A percentile compares a stretch with the other conserved stretches of the same genome.
Conservation (phyloP, 2,329 filamentous ascomycete genomes). For the Tolypocladium capitatum region DNA sequence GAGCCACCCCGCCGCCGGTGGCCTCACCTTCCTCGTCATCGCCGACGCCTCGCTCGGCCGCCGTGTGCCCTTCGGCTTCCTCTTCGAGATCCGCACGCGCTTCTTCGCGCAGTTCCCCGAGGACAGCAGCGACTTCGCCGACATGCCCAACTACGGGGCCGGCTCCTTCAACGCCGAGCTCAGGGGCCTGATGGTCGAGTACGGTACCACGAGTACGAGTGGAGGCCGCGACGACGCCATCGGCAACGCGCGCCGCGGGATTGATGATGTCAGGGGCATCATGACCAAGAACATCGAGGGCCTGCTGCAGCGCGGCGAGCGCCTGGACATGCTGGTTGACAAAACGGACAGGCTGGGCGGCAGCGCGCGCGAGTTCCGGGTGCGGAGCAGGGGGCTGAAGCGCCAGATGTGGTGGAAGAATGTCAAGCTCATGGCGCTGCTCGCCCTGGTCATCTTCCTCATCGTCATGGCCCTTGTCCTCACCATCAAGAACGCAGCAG, state of each 20-base stretch:
- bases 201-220: conserved; percentile 64
- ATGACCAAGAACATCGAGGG: conserved; percentile 95
- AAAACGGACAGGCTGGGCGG: conserved; percentile 90
- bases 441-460: conserved; percentile 53
- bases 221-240: conserved; percentile 70
- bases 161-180: conserved; percentile 75
- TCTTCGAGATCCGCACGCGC: conserved; percentile 78
- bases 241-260: conserved; percentile 71
- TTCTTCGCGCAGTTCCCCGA: conserved; percentile 62
- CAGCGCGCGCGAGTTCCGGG: conserved; percentile 78
- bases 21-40: conserved; percentile 84
- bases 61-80: conserved; percentile 83
- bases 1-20: conserved; percentile 50
- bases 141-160: conserved; percentile 79
- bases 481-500: conserved; percentile 30
- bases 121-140: conserved; percentile 53
- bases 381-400: conserved; percentile 74
- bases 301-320: conserved; percentile 77
- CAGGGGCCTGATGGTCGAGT: conserved; percentile 66
- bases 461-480: conserved; percentile 44
- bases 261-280: conserved; percentile 82
- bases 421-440: conserved; percentile 77
- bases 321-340: conserved; percentile 86
- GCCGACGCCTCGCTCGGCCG: conserved; percentile 70
- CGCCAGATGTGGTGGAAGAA: conserved; percentile 99